These are phyloP conservation scores for Globisporangium orthogonon DNA, from an alignment of 352 stramenopile species.

Conservation along the genomic window DNA sequence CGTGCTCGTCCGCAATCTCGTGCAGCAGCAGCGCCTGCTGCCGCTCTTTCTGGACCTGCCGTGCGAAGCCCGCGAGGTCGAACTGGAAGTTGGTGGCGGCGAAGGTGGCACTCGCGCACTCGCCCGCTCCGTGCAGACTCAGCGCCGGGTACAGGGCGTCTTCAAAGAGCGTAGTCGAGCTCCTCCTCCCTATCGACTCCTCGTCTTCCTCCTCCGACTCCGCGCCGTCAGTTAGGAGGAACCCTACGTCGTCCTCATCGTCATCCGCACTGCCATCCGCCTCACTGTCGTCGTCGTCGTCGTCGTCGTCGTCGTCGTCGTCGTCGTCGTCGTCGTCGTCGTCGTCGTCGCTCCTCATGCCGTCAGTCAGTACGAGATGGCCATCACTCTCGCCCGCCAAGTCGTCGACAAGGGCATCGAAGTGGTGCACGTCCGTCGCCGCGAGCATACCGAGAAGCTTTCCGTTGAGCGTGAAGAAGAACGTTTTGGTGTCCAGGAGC, in stretches of 20 bases:
- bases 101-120: slow-evolving; percentile 31
- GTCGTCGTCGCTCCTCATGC: not conserved
- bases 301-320: not conserved
- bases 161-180: not conserved
- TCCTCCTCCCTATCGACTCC: too few species aligned
- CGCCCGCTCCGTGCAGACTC: slow-evolving; percentile 36
- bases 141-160: slow-evolving; percentile 32
- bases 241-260: not conserved
- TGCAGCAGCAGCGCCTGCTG: slow-evolving; percentile 26
- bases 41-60: slow-evolving; percentile 36
- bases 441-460: slow-evolving; percentile 36
- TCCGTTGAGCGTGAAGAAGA: slow-evolving; percentile 72
- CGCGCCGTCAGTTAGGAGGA: not conserved
- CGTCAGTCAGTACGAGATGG: too few species aligned
- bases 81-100: slow-evolving; percentile 27
- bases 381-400: not conserved
- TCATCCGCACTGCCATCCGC: not conserved
- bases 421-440: slow-evolving; percentile 39
- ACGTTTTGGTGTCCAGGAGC: slow-evolving; percentile 50
- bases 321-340: not conserved
- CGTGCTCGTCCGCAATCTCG: slow-evolving; percentile 11
- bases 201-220: not conserved
- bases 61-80: slow-evolving; percentile 35
- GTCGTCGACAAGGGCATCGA: slow-evolving; percentile 30
- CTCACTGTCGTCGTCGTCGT: not conserved